Conservation (phyloP, 1,284 basidiomycete species). For the Cutaneotrichosporon sp. region DNA sequence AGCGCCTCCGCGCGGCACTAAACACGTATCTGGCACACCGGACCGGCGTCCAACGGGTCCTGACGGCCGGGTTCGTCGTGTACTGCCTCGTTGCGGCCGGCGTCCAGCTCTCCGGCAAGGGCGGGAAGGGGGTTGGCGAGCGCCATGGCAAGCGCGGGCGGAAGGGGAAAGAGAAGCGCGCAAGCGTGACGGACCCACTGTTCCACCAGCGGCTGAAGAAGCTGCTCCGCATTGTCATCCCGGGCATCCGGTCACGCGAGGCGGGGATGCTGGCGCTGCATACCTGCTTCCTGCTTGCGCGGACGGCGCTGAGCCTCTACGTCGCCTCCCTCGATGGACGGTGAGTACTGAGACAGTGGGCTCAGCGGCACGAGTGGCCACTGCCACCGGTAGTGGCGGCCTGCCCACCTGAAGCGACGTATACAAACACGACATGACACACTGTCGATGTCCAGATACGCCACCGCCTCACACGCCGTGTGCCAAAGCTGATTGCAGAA, state of each 20-base stretch:
- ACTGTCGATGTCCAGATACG: too few species aligned
- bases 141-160: constrained; percentile 12
- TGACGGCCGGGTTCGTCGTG: constrained; percentile 52
- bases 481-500: constrained; percentile 52
- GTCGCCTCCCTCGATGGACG: constrained; percentile 87
- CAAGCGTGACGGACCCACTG: constrained; percentile 67
- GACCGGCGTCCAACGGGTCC: constrained; percentile 61
- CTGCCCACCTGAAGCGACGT: too few species aligned
- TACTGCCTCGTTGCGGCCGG: constrained; percentile 41
- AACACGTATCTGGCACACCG: constrained; percentile 58
- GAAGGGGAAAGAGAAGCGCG: constrained; percentile 13
- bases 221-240: constrained; percentile 85
- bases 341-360: too few species aligned
- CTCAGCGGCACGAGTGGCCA: too few species aligned
- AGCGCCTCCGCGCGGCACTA: constrained; percentile 16
- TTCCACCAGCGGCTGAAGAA: constrained; percentile 77
- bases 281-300: constrained; percentile 76
- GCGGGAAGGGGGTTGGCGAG: constrained; percentile 3
- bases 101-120: constrained; percentile 29
- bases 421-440: too few species aligned
- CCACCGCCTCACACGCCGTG: too few species aligned
- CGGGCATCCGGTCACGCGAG: constrained; percentile 76
- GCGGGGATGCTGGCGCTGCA: constrained; percentile 81
- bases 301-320: constrained; percentile 90
- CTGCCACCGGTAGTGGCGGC: too few species aligned